phyloP scores from a whole-genome alignment of 208 protist genomes.

The Leishmania lainsoni region DNA sequence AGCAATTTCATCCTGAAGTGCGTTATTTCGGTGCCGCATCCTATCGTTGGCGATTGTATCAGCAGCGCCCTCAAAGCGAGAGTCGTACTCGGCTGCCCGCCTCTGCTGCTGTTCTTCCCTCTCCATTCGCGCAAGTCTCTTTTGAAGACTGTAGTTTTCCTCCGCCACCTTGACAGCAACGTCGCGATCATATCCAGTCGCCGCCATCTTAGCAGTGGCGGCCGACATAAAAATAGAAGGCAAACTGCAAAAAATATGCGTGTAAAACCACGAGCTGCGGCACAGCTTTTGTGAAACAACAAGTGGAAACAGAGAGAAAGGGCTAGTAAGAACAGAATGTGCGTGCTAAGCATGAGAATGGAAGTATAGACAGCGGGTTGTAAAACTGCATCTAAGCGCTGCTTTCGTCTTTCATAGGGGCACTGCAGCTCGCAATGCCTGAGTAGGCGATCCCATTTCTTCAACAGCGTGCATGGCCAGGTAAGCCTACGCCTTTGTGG shows the following conservation, averaged over 20 bases:
- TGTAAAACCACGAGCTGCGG: neutral
- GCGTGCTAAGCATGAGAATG: neutral
- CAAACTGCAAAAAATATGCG: neutral
- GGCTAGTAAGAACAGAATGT: neutral
- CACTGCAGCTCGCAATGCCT: neutral
- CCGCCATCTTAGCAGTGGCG: conserved; percentile 20
- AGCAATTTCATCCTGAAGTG: conserved; percentile 56
- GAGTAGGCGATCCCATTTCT: too few species aligned
- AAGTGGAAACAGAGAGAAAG: conserved; percentile 17
- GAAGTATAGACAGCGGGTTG: neutral
- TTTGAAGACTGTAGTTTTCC: conserved; percentile 61
- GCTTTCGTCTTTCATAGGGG: neutral
- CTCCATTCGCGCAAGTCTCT: conserved; percentile 49
- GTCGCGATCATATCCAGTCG: conserved; percentile 20
- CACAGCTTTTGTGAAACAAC: neutral
- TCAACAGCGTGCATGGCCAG: neutral
- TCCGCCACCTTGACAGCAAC: conserved; percentile 45
- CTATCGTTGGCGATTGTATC: conserved; percentile 47
- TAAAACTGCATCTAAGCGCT: neutral
- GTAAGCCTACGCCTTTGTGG: neutral
- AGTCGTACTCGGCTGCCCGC: conserved; percentile 18
- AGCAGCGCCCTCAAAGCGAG: conserved; percentile 26
- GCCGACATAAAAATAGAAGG: neutral
- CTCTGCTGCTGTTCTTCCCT: conserved; percentile 44
- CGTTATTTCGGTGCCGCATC: conserved; percentile 51